Evolutionary conservation across 1,139 yeast genomes (phyloP), one percentile per base, ranked within the genome.

Genomic region (Pichia inconspicua): DNA sequence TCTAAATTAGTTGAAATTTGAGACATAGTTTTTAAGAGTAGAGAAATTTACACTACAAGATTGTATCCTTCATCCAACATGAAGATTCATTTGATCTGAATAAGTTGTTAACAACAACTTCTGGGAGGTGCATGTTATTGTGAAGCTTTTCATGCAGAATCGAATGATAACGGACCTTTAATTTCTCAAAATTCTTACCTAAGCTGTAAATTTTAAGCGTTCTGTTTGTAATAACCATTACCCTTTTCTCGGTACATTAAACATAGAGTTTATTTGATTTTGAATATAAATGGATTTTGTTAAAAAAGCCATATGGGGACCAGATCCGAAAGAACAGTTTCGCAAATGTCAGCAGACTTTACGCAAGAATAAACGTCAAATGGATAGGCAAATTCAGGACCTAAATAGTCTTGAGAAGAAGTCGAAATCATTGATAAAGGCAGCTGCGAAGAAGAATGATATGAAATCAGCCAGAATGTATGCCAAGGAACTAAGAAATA

Each of bases 221-320:
- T 27, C 30, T 27, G 30, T 27, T 27, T 8, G n/a, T n/a, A n/a
- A n/a, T n/a, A n/a, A n/a, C n/a, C n/a, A 27, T 11, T n/a, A 22
- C 4, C 3, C n/a, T 14, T 14, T 19, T 32, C 17, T 32, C 7
- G 3, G n/a, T 2, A 32, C 2, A 32, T 6, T 14, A 9, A 32
- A 5, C 17, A 27, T 8, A 34, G 27, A 34, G 22, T 15, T 15
- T 15, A 34, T 19, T 14, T 5, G 9, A 32, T 1, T 6, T 14
- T 22, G 22, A 27, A 1, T 11, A 27, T 27, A 30, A 14, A 84
- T 84, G 92, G 87, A 84, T 57, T 80, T 71, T 60, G 67, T 90
- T 42, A 89, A 87, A 68, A 81, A 82, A 63, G 86, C 90, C 10
- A 81, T 90, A 46, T 90, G 94, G 82, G 98, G 97, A 1, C 96